These are phyloP conservation scores for Penicillium diatomitis DNA, from an alignment of 495 filamentous ascomycete species.

Conservation along the genomic window DNA sequence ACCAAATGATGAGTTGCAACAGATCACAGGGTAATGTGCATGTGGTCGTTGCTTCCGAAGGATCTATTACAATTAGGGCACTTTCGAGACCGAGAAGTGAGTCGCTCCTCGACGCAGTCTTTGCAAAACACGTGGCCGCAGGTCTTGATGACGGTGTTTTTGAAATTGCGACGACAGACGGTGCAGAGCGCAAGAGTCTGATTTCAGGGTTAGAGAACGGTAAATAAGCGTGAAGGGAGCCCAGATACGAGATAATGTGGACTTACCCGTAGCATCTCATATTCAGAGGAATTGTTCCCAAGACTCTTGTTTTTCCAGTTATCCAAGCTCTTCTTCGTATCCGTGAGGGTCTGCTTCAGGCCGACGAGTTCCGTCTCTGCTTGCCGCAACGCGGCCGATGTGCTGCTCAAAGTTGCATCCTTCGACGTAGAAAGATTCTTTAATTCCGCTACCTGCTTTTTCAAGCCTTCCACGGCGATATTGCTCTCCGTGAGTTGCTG, in stretches of 20 bases:
- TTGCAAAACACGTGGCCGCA: slow-evolving; percentile 97
- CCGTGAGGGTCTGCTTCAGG: slow-evolving; percentile 60
- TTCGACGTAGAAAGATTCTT: slow-evolving; percentile 62
- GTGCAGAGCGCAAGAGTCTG: slow-evolving; percentile 83
- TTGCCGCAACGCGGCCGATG: slow-evolving; percentile 53
- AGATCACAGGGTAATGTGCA: slow-evolving; percentile 50
- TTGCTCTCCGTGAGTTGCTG: slow-evolving; percentile 56
- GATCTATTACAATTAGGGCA: slow-evolving; percentile 87
- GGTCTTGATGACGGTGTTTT: slow-evolving; percentile 82
- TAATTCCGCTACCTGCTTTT: slow-evolving; percentile 66
- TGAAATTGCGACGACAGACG: slow-evolving; percentile 83
- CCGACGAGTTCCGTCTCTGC: slow-evolving; percentile 67
- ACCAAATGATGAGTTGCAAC: background rate
- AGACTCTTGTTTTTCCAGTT: slow-evolving; percentile 72
- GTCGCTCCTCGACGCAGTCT: slow-evolving; percentile 76
- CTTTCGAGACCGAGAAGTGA: slow-evolving; percentile 81
- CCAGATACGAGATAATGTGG: background rate
- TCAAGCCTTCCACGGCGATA: slow-evolving; percentile 61
- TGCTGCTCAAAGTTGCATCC: slow-evolving; percentile 47
- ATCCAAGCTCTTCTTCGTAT: slow-evolving; percentile 67
- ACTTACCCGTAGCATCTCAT: slow-evolving; percentile 76
- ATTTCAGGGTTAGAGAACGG: slow-evolving; percentile 7
- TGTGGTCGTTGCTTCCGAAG: slow-evolving; percentile 82
- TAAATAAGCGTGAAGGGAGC: slow-evolving; percentile 16
- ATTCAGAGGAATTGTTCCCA: slow-evolving; percentile 70